Evolutionary conservation across 2,329 filamentous ascomycete genomes (phyloP).

Genomic region (Stylonectria norvegica): DNA sequence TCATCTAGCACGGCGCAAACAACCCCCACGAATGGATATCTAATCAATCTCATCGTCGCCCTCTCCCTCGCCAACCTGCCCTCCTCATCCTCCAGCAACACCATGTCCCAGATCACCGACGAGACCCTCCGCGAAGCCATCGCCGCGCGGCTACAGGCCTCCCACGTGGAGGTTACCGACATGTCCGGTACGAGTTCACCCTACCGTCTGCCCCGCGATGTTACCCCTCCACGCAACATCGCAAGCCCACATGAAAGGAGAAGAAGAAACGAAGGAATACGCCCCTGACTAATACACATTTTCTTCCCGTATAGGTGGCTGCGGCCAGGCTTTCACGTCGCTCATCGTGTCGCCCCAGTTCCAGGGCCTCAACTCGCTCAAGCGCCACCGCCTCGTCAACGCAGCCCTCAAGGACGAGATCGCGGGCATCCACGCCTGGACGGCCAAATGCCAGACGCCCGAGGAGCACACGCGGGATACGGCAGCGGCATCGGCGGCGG

Average conservation of each 20-base stretch:
- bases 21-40: conserved; percentile 23
- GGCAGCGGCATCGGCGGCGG: conserved; percentile 32
- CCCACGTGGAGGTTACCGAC: conserved; percentile 84
- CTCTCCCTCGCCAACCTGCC: conserved; percentile 3
- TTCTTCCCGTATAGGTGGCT: conserved; percentile 46
- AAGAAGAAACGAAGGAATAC: background rate
- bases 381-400: conserved; percentile 84
- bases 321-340: conserved; percentile 58
- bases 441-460: conserved; percentile 86
- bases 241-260: conserved; percentile 1
- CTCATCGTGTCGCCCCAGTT: conserved; percentile 65
- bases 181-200: conserved; percentile 68
- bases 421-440: conserved; percentile 90
- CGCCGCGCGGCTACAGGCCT: conserved; percentile 65
- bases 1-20: background rate
- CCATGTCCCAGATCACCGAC: conserved; percentile 66
- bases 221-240: conserved; percentile 1
- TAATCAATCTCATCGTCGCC: conserved; percentile 37
- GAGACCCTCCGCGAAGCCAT: conserved; percentile 67
- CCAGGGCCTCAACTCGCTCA: conserved; percentile 70
- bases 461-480: conserved; percentile 77
- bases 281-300: conserved; percentile 8
- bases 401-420: conserved; percentile 80
- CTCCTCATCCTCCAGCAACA: conserved; percentile 8
- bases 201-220: conserved; percentile 10